phyloP scores from a whole-genome alignment of 2,329 filamentous ascomycete species.

The Exophiala spinifera region DNA sequence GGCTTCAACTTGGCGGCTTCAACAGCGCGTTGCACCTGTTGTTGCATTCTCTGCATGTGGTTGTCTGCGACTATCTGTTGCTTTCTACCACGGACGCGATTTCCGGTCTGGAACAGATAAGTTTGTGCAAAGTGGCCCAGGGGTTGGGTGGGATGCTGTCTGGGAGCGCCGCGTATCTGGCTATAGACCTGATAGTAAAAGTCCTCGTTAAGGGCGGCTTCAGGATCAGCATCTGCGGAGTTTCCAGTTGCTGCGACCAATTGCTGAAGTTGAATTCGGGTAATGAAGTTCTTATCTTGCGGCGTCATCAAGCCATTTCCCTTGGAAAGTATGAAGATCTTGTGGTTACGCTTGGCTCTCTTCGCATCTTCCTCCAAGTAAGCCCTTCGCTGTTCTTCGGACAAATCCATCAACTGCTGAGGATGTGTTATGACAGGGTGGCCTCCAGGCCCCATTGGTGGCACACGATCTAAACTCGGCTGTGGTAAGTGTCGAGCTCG shows the following conservation, averaged over 20 bases:
- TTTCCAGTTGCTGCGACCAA: slow-evolving; percentile 89
- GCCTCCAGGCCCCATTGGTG: slow-evolving; percentile 34
- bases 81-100: slow-evolving; percentile 70
- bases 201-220: slow-evolving; percentile 81
- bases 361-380: slow-evolving; percentile 90
- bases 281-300: slow-evolving; percentile 99
- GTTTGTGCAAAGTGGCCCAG: slow-evolving; percentile 96
- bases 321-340: slow-evolving; percentile 88
- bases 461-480: slow-evolving; percentile 36
- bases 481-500: slow-evolving; percentile 51
- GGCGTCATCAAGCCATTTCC: slow-evolving; percentile 98
- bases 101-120: slow-evolving; percentile 92
- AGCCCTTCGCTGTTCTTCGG: slow-evolving; percentile 77
- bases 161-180: slow-evolving; percentile 84
- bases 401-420: slow-evolving; percentile 70
- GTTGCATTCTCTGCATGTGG: slow-evolving; percentile 98
- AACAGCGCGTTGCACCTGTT: slow-evolving; percentile 94
- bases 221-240: slow-evolving; percentile 72
- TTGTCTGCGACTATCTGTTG: slow-evolving; percentile 85
- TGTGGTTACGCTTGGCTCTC: slow-evolving; percentile 94
- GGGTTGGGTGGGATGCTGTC: slow-evolving; percentile 88
- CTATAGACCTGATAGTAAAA: slow-evolving; percentile 99
- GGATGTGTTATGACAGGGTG: slow-evolving; percentile 62
- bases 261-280: slow-evolving; percentile 94
- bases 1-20: slow-evolving; percentile 96